These are phyloP conservation scores for Zanthoxylum bungeanum DNA, from an alignment of 345 rosid species.

Conservation along the genomic window DNA sequence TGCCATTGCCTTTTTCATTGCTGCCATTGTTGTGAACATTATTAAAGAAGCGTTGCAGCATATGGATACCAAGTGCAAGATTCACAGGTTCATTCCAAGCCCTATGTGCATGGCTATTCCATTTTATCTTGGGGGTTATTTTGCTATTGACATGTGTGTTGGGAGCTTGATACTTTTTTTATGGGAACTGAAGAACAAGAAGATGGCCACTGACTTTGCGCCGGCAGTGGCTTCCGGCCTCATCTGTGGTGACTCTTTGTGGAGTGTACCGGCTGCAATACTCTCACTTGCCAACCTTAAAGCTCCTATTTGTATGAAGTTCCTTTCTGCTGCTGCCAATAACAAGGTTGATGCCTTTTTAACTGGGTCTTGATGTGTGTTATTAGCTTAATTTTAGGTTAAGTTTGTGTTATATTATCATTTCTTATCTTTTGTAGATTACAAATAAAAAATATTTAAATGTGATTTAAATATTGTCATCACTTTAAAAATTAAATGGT, in stretches of 20 bases:
- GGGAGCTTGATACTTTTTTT: constrained; percentile 76
- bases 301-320: constrained; percentile 93
- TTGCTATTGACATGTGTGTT: constrained; percentile 83
- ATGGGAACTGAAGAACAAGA: constrained; percentile 56
- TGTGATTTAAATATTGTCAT: no score
- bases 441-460: no score
- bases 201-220: constrained; percentile 49
- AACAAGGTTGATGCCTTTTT: constrained; percentile 54
- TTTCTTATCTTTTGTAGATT: background rate
- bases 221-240: constrained; percentile 86
- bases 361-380: constrained; percentile 10
- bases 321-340: constrained; percentile 56
- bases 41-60: constrained; percentile 23
- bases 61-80: constrained; percentile 30
- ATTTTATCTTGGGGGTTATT: constrained; percentile 80
- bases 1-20: constrained; percentile 48
- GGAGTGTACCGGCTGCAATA: constrained; percentile 88
- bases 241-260: constrained; percentile 85
- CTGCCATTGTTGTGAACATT: constrained; percentile 46
- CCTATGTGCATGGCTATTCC: constrained; percentile 99
- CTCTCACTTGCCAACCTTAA: constrained; percentile 60
- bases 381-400: background rate
- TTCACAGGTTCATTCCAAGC: constrained; percentile 63
- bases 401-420: background rate
- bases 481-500: no score